Conservation (phyloP, 805 yeast species). For the Allodekkera sacchari region DNA sequence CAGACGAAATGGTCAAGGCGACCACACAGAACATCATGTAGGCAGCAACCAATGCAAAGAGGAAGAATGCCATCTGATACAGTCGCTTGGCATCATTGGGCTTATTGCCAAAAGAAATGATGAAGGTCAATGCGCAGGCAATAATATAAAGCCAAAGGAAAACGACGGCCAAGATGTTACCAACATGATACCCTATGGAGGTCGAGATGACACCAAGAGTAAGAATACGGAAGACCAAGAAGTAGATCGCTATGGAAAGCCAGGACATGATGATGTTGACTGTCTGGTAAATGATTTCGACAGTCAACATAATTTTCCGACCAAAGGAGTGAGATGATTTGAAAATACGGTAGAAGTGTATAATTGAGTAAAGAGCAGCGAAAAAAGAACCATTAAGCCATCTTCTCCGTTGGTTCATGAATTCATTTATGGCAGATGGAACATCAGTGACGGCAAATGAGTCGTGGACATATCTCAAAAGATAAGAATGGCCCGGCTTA, state of each 20-base stretch:
- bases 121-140: slow-evolving; percentile 71
- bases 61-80: slow-evolving; percentile 58
- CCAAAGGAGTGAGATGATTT: slow-evolving; percentile 59
- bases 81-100: slow-evolving; percentile 80
- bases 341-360: slow-evolving; percentile 70
- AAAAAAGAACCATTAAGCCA: slow-evolving; percentile 97
- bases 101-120: slow-evolving; percentile 86
- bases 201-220: slow-evolving; percentile 61
- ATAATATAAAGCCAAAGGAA: slow-evolving; percentile 82
- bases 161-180: slow-evolving; percentile 65
- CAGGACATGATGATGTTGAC: slow-evolving; percentile 72
- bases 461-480: slow-evolving; percentile 73
- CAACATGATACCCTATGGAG: slow-evolving; percentile 42
- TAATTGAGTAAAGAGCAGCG: slow-evolving; percentile 81
- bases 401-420: slow-evolving; percentile 84
- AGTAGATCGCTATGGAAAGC: slow-evolving; percentile 85
- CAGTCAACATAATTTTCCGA: slow-evolving; percentile 60
- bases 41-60: slow-evolving; percentile 78
- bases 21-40: slow-evolving; percentile 77
- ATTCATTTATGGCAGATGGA: slow-evolving; percentile 81
- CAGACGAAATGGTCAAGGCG: slow-evolving; percentile 50
- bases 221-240: slow-evolving; percentile 80
- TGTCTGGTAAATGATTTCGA: slow-evolving; percentile 75
- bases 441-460: slow-evolving; percentile 94
- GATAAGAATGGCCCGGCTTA: slow-evolving; percentile 60